These are phyloP conservation scores for Cryptosporidium sp. DNA, from an alignment of 169 alveolate species.

Conservation along the genomic window DNA sequence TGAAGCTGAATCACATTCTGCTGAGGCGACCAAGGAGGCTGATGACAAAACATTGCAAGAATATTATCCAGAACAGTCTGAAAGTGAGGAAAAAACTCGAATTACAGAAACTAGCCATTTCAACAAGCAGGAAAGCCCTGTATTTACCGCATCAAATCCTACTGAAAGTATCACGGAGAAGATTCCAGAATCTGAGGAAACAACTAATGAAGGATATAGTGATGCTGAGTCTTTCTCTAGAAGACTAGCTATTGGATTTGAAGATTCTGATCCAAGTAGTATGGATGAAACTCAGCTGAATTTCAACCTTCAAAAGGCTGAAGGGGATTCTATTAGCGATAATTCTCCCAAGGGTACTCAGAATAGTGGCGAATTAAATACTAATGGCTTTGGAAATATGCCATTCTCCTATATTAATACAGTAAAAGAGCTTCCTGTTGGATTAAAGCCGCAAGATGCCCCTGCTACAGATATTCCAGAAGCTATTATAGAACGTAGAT, in stretches of 20 bases:
- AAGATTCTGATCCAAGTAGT: neutral
- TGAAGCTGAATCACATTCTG: neutral
- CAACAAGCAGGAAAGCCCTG: neutral
- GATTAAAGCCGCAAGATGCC: constrained; percentile 6
- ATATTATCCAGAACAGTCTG: neutral
- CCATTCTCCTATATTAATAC: constrained; percentile 62
- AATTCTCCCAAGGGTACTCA: neutral
- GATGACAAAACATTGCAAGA: neutral
- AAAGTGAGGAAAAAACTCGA: neutral
- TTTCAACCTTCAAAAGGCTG: neutral
- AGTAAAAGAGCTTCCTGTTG: constrained; percentile 16
- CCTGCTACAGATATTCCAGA: neutral
- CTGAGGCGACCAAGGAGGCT: neutral
- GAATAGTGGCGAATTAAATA: neutral
- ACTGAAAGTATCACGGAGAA: neutral
- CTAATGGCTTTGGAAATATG: constrained; percentile 8
- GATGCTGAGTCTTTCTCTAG: constrained; percentile 15
- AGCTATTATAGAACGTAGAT: constrained; percentile 18
- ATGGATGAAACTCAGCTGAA: neutral
- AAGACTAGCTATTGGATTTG: neutral
- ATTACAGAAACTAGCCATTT: neutral
- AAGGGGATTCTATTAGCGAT: neutral
- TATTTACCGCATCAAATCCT: neutral
- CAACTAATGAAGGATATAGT: constrained; percentile 26
- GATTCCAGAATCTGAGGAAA: neutral